phyloP scores from a whole-genome alignment of 768 basidiomycete species.

The Hortiboletus flavorubellus region DNA sequence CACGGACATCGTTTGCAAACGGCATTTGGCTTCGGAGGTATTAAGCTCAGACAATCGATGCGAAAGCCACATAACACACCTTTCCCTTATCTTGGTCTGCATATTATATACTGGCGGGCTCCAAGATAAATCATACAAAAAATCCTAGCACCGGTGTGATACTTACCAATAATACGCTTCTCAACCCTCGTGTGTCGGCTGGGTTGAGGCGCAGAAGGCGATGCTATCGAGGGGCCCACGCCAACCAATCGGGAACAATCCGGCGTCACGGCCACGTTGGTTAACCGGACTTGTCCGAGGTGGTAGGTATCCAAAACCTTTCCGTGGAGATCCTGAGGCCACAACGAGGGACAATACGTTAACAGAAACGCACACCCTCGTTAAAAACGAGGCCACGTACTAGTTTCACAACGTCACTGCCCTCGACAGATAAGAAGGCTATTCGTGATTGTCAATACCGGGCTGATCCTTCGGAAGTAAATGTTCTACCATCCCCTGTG shows the following conservation, averaged over 20 bases:
- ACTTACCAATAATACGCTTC: conserved; percentile 51
- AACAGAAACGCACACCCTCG: conserved; percentile 6
- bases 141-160: background rate
- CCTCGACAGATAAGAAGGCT: conserved; percentile 55
- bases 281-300: conserved; percentile 44
- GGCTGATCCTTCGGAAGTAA: conserved; percentile 3
- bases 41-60: conserved; percentile 9
- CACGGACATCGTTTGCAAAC: conserved; percentile 53
- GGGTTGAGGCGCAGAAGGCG: conserved; percentile 42
- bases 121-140: conserved; percentile 1
- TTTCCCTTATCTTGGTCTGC: conserved; percentile 40
- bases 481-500: conserved; percentile 39
- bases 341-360: conserved; percentile 13
- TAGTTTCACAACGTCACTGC: conserved; percentile 44
- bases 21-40: conserved; percentile 44
- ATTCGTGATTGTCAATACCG: conserved; percentile 13
- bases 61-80: conserved; percentile 29
- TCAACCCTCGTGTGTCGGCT: conserved; percentile 47
- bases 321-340: conserved; percentile 42
- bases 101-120: conserved; percentile 45
- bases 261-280: conserved; percentile 49
- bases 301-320: conserved; percentile 41
- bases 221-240: conserved; percentile 46
- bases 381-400: conserved; percentile 25
- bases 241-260: conserved; percentile 46